phyloP scores from a whole-genome alignment of 83 land plant genomes.

The Picea abies region DNA sequence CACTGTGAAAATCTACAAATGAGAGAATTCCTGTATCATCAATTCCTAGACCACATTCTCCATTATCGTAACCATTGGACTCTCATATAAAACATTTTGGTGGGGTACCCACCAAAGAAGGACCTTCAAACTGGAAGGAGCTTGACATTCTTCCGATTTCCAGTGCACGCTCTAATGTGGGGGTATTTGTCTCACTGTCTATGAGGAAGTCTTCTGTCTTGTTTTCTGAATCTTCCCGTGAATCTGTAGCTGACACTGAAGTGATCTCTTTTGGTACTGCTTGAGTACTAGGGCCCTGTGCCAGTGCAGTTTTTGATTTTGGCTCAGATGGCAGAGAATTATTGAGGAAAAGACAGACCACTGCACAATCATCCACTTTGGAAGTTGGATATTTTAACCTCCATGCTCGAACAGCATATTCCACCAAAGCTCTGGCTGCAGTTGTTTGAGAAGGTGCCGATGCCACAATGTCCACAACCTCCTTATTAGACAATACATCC shows the following conservation, averaged over 20 bases:
- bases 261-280: background rate
- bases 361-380: constrained; percentile 72
- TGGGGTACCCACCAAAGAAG: too few species aligned
- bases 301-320: constrained; percentile 12
- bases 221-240: background rate
- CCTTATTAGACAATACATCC: constrained; percentile 65
- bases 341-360: constrained; percentile 20
- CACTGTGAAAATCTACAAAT: too few species aligned
- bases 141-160: too few species aligned
- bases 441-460: constrained; percentile 62
- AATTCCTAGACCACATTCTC: too few species aligned
- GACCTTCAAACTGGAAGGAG: too few species aligned
- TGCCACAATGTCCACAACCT: constrained; percentile 62
- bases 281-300: too few species aligned
- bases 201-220: too few species aligned
- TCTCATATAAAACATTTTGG: too few species aligned
- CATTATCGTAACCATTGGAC: too few species aligned
- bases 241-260: background rate
- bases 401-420: constrained; percentile 71
- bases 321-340: background rate
- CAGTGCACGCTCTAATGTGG: too few species aligned
- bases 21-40: too few species aligned
- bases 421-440: constrained; percentile 68
- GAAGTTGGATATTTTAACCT: constrained; percentile 64
- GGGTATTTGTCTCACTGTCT: too few species aligned